Base-by-base conservation (phyloP, 176 grass and related monocot genomes). In the Avena sativa region DNA sequence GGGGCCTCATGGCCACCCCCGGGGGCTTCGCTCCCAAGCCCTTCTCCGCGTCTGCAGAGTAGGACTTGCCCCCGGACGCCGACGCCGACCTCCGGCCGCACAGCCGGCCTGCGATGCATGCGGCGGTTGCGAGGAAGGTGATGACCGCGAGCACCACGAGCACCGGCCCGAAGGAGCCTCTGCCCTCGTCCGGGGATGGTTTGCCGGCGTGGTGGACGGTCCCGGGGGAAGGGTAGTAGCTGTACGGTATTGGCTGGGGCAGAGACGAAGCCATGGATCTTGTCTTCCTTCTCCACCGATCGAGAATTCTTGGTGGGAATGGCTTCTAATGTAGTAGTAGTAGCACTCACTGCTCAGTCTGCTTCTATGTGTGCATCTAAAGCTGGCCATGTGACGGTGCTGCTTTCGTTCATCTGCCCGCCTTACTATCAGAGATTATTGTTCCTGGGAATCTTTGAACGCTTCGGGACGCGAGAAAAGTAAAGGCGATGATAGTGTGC, bases 401-500 rank as follows among this genome's bases (percentile, higher is more conserved):
- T 65, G 25, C 63, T 66, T 66, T 66, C 28, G 28, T 28, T 28
- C 63, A 15, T 28, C 51, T 26, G 67, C 32, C 6, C 12, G 6
- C 6, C 60, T 63, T 51, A 64, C 28, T 28, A 2, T 15, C 9
- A 50, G 72, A 51, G 72, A 49, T 28, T 75, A 49, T 28, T 75
- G 53, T 80, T 38, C 60, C 25, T 15, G 64, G 12, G 74, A 30
- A 86, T 86, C 84, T 95, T 95, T 95, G 90, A 92, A 92, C 71
- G 85, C 87, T 70, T 86, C 65, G 93, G 90, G 47, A 60, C 59
- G 73, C 81, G 93, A 72, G 90, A 95, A 95, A 95, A 87, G 21
- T 5, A 13, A 59, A 66, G 44, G 20, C 38, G 11, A 73, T 73
- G 34, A 16, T 20, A 6, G 40, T 43, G 40, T 43, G 40, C 40